Evolutionary conservation across 2,329 filamentous ascomycete species (phyloP), one percentile per base, ranked within the genome.

Genomic region (Stagonosporopsis vannaccii): DNA sequence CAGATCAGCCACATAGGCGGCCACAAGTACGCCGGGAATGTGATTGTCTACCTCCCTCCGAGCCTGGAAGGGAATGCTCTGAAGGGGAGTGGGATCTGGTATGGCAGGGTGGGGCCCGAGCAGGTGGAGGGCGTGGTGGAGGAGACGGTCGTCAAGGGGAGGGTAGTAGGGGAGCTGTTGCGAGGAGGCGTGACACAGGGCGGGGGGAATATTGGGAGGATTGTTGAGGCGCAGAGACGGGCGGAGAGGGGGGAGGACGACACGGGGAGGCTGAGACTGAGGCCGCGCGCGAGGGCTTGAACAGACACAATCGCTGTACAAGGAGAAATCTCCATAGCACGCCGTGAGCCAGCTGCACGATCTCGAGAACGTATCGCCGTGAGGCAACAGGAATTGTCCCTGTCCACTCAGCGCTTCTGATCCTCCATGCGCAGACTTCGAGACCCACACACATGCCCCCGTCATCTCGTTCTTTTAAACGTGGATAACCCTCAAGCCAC

Each of bases 11-110:
- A 96, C 67, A 87, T 96, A 49, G 90, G 91, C 1, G 91, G 91
- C 0, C 91, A 96, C 76, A 93, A 92, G 73, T 94, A 89, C 72
- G 91, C 91, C 0, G 91, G 91, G 1, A 96, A 96, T 73, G 85
- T 94, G 32, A 92, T 95, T 43, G 77, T 95, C 1, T 95, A 95
- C 68, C 73, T 95, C 5, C 91, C 91, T 4, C 88, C 87, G 0
- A 47, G 32, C 4, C 69, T 59, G 60, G 59, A 48, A 5, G 61
- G 36, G 0, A 86, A 90, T 70, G 81, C 85, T 4, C 75, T 93
- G 46, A 85, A 84, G 1, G 90, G 90, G 0, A 85, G 85, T 67
- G 90, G 90, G 0, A 84, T 95, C 2, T 95, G 91, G 91, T 95
- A 95, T 73, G 91, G 91, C 0, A 79, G 91, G 36, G 88, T 95